Evolutionary conservation across 306 rosid species (phyloP), one percentile per base, ranked within the genome.

Genomic region (Ammopiptanthus mongolicus): DNA sequence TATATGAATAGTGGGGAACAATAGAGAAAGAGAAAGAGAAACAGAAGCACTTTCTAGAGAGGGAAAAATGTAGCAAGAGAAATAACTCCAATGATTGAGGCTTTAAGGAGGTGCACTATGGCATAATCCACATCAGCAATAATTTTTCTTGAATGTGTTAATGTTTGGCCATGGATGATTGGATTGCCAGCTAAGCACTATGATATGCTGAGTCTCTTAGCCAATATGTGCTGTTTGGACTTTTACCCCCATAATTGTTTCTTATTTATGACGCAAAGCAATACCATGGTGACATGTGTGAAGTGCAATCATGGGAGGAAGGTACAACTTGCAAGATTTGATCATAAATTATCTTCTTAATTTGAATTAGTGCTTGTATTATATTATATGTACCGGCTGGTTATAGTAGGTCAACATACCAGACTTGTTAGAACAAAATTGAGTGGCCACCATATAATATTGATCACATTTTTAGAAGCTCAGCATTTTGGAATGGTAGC

Each of bases 131-230:
- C 89, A 39, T 91, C 83, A 80, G 78, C 87, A 56, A 31, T 50
- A 29, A 29, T 15, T 61, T 47, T 69, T 55, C 0, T 80, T 78
- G 57, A 85, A 62, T 80, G 80, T 59, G 81, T 50, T 69, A 62
- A 84, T 73, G 79, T 74, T 66, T 86, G 78, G 73, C 85, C 88
- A 60, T 88, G 75, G 91, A 91, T 88, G 74, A 67, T 69, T 81
- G 69, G 77, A 77, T 84, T 84, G 89, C 95, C 97, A 91, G 90
- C 91, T 81, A 85, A 86, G 91, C 90, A 81, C 73, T 60, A 70
- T 83, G 81, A 53, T 84, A 37, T 50, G 17, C 33, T 52, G 75
- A 70, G 48, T 67, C 74, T 63, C 12, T 63, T 85, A 83, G 51
- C 90, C 78, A 68, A 74, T 12, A 67, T 87, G 91, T 72, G 88